These are phyloP conservation scores for Nicotiana attenuata DNA, from an alignment of 257 asterid species.

Conservation along the genomic window DNA sequence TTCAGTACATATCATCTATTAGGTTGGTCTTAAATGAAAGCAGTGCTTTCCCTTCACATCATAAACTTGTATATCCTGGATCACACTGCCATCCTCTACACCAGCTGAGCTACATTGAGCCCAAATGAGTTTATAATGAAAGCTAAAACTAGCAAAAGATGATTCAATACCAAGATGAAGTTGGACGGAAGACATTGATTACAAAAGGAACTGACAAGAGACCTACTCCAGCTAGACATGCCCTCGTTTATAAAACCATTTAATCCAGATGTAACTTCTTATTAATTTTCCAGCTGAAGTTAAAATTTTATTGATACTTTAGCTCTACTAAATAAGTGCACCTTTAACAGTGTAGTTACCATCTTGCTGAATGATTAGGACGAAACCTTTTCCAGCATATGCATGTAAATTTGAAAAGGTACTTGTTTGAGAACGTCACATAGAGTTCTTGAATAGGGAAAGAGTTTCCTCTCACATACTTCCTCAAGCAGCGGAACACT, in stretches of 20 bases:
- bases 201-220: background rate
- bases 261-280: background rate
- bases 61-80: background rate
- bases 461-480: background rate
- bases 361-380: background rate
- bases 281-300: background rate
- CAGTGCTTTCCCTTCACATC: background rate
- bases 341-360: background rate
- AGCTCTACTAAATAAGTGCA: background rate
- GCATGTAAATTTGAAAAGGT: background rate
- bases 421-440: background rate
- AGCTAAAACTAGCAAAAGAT: background rate
- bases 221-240: background rate
- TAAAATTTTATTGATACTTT: background rate
- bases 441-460: background rate
- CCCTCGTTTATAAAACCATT: background rate
- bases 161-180: background rate
- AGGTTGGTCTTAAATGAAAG: background rate
- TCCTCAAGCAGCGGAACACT: too few species aligned
- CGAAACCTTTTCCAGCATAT: background rate
- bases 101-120: background rate
- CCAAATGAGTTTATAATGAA: background rate
- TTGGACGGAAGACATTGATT: background rate
- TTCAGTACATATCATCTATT: background rate
- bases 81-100: background rate